Evolutionary conservation across 768 basidiomycete species (phyloP).

Genomic region (Tulasnella sp.): DNA sequence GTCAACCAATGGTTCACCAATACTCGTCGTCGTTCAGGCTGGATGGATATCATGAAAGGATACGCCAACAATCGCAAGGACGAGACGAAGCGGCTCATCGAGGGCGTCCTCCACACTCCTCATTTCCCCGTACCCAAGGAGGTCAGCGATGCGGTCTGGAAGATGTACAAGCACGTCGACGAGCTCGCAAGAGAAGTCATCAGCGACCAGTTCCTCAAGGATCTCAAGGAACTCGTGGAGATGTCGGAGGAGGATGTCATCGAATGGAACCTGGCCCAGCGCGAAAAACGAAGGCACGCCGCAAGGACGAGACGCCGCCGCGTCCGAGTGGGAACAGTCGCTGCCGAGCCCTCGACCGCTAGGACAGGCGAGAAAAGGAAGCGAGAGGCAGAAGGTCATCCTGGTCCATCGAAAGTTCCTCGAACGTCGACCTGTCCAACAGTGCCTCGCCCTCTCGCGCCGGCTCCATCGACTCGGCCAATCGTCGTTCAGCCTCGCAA

Average conservation of each 20-base stretch:
- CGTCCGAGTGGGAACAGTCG: not conserved
- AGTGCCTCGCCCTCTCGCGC: not conserved
- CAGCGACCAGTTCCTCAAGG: not conserved
- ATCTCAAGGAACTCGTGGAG: not conserved
- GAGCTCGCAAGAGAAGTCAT: constrained; percentile 6
- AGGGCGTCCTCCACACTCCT: not conserved
- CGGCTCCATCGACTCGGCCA: not conserved
- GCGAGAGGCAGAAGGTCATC: constrained; percentile 8
- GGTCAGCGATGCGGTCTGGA: not conserved
- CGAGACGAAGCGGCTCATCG: constrained; percentile 8
- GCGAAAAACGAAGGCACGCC: not conserved
- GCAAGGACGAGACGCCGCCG: not conserved
- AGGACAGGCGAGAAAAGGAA: not conserved
- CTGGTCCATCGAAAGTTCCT: not conserved
- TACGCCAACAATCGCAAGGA: constrained; percentile 10
- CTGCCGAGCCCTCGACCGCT: not conserved
- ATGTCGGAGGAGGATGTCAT: constrained; percentile 1
- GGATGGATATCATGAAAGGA: constrained; percentile 15
- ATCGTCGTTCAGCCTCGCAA: not conserved
- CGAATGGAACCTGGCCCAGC: not conserved
- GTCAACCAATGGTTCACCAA: constrained; percentile 21
- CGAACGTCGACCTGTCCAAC: not conserved
- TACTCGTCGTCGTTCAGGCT: constrained; percentile 19
- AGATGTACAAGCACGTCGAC: constrained; percentile 13
- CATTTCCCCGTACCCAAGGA: not conserved